Base-by-base conservation (phyloP, 345 rosid genomes). In the Populus davidiana region DNA sequence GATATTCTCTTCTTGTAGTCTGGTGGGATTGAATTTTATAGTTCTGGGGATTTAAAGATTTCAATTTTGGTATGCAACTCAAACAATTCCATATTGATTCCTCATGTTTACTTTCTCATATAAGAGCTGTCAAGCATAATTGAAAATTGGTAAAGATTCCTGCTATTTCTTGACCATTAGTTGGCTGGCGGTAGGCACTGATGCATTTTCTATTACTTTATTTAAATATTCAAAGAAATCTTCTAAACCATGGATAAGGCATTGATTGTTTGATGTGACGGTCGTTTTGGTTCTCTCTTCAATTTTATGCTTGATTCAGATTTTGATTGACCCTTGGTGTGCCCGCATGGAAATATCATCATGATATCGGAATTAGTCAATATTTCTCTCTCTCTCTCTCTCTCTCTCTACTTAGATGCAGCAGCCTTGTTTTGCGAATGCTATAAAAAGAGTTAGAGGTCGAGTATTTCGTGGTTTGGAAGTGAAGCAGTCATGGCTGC, bases 131-230 rank as follows among this genome's bases (percentile, higher is more conserved):
- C 75, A 12, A 41, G 39, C 70, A 33, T 59, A 62, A 47, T 27
- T 36, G 65, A 63, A 52, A 13, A 69, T 31, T 11, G 35, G 56
- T 50, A 62, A 41, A 33, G 27, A 66, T 31, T 73, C 70, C 72
- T n/a, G 61, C 73, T 69, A 27, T 69, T 8, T 76, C 23, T 18
- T 31, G 61, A 49, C 75, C 11, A 12, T 10, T 56, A 13, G 59
- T 71, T 75, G 70, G 50, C 31, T 64, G 49, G 69, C n/a, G 69
- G 64, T 72, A 20, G 70, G 75, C 23, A 59, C 65, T 64, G 52
- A 61, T 68, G 66, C 72, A 63, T 59, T 63, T 72, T 8, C 67
- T 18, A 25, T 23, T 36, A 35, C 21, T 76, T 63, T 18, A 14
- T 67, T 70, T 23, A 56, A 39, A 31, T 70, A 52, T 36, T 54